phyloP scores from a whole-genome alignment of 192 early-diverging fungal species.

The Gigaspora rosea region DNA sequence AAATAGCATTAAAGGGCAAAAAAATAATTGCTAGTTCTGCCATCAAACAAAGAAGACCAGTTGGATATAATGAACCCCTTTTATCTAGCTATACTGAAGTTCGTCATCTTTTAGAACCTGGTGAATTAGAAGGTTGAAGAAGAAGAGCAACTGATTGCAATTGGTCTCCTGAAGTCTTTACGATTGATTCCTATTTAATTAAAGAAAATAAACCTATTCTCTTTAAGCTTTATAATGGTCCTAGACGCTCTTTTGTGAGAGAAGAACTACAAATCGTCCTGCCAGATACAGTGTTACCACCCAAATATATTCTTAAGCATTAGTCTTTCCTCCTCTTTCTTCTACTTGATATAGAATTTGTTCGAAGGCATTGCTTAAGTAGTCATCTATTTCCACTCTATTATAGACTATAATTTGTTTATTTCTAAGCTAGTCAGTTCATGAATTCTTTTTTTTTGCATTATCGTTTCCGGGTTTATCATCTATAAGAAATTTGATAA shows the following conservation, averaged over 20 bases:
- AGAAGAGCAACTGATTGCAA: too few relatives aligned
- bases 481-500: slow-evolving; percentile 18
- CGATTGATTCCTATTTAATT: slow-evolving; percentile 26
- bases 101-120: not conserved
- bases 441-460: not conserved
- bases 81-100: slow-evolving; percentile 23
- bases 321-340: slow-evolving; percentile 14
- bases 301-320: slow-evolving; percentile 14
- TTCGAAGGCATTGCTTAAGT: slow-evolving; percentile 25
- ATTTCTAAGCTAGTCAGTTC: slow-evolving; percentile 18
- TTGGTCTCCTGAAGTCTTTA: slow-evolving; percentile 2
- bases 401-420: slow-evolving; percentile 33
- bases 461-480: slow-evolving; percentile 14
- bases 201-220: slow-evolving; percentile 18
- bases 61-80: slow-evolving; percentile 6
- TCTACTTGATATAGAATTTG: slow-evolving; percentile 23
- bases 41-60: slow-evolving; percentile 11
- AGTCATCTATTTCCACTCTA: slow-evolving; percentile 22
- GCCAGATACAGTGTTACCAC: not conserved
- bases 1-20: slow-evolving; percentile 23
- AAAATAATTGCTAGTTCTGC: slow-evolving; percentile 16
- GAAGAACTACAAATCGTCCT: slow-evolving; percentile 13
- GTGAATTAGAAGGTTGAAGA: too few relatives aligned
- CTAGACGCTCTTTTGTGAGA: slow-evolving; percentile 11
- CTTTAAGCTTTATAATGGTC: slow-evolving; percentile 24